Evolutionary conservation across 2,329 filamentous ascomycete species (phyloP), one percentile per base, ranked within the genome.

Genomic region (Aureobasidium sp.): DNA sequence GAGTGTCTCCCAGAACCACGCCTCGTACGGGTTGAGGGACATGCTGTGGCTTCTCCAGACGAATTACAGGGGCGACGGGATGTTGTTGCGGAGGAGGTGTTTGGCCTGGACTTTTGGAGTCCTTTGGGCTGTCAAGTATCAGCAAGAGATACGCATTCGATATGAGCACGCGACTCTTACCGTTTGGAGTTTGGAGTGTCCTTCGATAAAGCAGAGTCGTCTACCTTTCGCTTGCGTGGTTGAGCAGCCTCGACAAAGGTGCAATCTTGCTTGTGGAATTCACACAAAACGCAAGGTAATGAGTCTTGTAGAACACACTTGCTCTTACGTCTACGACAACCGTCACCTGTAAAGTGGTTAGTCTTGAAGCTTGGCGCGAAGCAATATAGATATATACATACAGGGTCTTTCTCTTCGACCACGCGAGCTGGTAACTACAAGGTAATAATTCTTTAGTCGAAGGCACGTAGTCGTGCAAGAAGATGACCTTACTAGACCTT

Each of bases 251-350:
- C 84, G 54, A 86, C 80, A 71, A 92, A 85, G 45, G 89, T 92
- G 74, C 89, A 94, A 66, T 90, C 86, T 70, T 89, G 83, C 68
- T 86, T 87, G 74, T 87, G 86, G 71, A 86, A 85, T 70, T 89
- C 86, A 74, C 90, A 95, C 64, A 89, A 80, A 64, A 90, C 81
- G 74, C 90, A 94, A 65, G 81, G 78, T 40, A 80, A 79, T 67
- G 88, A 84, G 65, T 93, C 88, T 70, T 90, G 86, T 70, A 89
- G 82, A 64, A 90, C 85, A 75, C 90, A 94, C 74, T 86, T 86
- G 68, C 84, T 84, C 72, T 89, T 88, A 65, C 87, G 83, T 73
- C 82, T 81, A 64, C 86, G 81, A 73, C 90, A 94, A 62, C 87
- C 84, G 75, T 90, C 87, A 74, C 88, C 90, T 40, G 85, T 25